phyloP scores from a whole-genome alignment of 208 protist species.

The Cochliopodium minus region DNA sequence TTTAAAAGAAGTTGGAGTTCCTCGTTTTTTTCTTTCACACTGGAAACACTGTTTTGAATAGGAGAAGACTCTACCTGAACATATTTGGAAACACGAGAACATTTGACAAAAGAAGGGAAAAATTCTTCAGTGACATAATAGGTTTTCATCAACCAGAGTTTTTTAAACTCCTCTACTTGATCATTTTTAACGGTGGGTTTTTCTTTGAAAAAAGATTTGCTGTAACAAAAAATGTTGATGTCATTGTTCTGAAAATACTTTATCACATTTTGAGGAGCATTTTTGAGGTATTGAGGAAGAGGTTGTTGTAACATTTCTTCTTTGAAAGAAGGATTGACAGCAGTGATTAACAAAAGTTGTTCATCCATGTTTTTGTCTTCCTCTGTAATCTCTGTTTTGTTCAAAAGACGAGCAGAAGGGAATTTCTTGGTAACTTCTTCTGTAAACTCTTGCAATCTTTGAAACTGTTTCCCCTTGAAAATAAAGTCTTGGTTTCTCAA shows the following conservation, averaged over 20 bases:
- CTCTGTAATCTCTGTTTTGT: background rate
- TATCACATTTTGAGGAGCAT: background rate
- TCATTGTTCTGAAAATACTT: background rate
- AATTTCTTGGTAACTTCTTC: conserved; percentile 14
- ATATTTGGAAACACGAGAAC: background rate
- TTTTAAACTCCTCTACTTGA: no score
- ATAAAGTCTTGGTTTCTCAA: conserved; percentile 17
- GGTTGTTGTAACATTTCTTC: background rate
- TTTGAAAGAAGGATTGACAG: conserved; percentile 1
- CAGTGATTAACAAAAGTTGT: conserved; percentile 15
- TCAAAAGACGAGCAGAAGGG: conserved; percentile 17
- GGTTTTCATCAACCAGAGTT: background rate
- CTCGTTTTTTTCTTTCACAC: conserved; percentile 12
- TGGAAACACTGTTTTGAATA: conserved; percentile 8
- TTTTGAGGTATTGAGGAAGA: background rate
- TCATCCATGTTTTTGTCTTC: background rate
- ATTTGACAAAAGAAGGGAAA: background rate
- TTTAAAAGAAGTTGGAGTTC: conserved; percentile 10
- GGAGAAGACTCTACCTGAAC: conserved; percentile 1
- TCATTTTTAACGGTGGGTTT: no score
- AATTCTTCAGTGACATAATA: background rate
- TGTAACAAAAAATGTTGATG: background rate
- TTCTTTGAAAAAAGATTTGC: no score
- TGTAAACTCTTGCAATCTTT: conserved; percentile 12
- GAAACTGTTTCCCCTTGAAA: conserved; percentile 11